A percentile compares a stretch with the other conserved stretches of the same genome.
phyloP scores from a whole-genome alignment of 1,284 basidiomycete species.

The Volvariella surrecta region DNA sequence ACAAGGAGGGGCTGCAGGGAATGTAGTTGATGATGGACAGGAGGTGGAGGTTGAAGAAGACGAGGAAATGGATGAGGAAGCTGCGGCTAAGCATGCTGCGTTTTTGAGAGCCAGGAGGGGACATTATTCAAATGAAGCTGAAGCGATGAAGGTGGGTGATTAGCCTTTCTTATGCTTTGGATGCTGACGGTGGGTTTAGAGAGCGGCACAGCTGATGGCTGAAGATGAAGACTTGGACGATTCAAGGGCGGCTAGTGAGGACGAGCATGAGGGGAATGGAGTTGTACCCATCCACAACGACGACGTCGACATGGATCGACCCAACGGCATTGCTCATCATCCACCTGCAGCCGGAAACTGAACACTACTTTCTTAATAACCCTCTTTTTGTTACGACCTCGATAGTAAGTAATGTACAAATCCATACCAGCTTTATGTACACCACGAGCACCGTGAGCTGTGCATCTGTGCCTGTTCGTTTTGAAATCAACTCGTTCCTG shows the following conservation, averaged over 20 bases:
- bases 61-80: slow-evolving; percentile 85
- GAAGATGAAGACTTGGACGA: slow-evolving; percentile 53
- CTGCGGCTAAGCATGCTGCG: slow-evolving; percentile 73
- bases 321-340: slow-evolving; percentile 10
- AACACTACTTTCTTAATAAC: no score
- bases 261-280: slow-evolving; percentile 11
- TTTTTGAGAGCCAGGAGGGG: slow-evolving; percentile 77
- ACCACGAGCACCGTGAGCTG: no score
- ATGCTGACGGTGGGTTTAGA: no score
- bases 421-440: no score
- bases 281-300: slow-evolving; percentile 3
- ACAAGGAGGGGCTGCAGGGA: no score
- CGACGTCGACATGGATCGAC: slow-evolving; percentile 5
- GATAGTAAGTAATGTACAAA: no score
- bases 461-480: no score
- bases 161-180: slow-evolving; percentile 7
- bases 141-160: slow-evolving; percentile 75
- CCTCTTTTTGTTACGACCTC: no score
- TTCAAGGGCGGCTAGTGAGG: slow-evolving; percentile 10
- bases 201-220: slow-evolving; percentile 53
- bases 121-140: slow-evolving; percentile 89
- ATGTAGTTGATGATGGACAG: slow-evolving; percentile 27
- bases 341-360: no score
- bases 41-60: slow-evolving; percentile 63
- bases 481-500: no score